Conservation (phyloP, 208 protist genomes). For the Kentomonas sorsogonicus region DNA sequence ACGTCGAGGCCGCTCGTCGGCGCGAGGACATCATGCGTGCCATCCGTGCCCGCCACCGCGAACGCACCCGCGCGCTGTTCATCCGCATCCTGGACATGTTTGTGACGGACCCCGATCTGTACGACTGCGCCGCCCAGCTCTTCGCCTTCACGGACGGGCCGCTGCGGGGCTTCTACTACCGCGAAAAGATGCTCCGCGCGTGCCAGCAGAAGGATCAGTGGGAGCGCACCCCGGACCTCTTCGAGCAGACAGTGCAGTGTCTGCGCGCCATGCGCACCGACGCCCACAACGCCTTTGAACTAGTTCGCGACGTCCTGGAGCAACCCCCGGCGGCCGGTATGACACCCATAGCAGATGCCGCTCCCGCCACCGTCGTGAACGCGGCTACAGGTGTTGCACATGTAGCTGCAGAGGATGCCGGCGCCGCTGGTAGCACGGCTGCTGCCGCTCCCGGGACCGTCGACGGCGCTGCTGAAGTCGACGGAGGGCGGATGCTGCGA, state of each 20-base stretch:
- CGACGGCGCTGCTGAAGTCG: conserved; percentile 1
- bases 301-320: conserved; percentile 19
- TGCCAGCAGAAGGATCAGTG: conserved; percentile 86
- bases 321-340: no score
- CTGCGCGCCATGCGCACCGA: conserved; percentile 48
- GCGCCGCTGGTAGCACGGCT: neutral
- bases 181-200: conserved; percentile 72
- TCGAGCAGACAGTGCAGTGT: conserved; percentile 55
- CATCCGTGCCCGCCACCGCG: conserved; percentile 52
- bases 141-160: conserved; percentile 72
- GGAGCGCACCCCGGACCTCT: conserved; percentile 43
- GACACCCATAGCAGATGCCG: neutral
- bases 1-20: neutral
- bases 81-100: conserved; percentile 56
- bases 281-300: conserved; percentile 26
- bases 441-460: neutral
- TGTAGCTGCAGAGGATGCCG: neutral
- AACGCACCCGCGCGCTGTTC: conserved; percentile 71
- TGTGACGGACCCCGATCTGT: conserved; percentile 81
- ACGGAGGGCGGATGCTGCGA: no score
- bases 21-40: neutral
- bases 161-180: conserved; percentile 49
- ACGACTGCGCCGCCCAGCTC: conserved; percentile 61
- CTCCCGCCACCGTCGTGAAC: neutral
- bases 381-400: neutral